Base-by-base conservation (phyloP, 2,329 filamentous ascomycete genomes). In the Arthrocladium fulminans region DNA sequence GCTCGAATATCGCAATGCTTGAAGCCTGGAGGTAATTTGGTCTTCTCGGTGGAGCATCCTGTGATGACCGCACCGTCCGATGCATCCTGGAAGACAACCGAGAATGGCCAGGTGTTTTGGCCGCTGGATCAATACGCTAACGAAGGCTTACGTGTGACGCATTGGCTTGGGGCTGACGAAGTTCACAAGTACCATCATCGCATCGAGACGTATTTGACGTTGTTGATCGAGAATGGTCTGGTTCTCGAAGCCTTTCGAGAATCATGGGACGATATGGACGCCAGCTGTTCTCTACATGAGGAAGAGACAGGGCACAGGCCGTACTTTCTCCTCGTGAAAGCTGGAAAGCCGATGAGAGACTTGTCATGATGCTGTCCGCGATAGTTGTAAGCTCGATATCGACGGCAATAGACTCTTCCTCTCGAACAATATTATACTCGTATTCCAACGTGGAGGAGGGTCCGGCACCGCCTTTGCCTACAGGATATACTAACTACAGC, bases 31-130 rank as follows among this genome's bases (percentile, higher is more conserved):
- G 66, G 66, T 2, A 52, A 53, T 5, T 58, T 72, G 20, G 66
- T 73, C 7, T 74, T 73, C 54, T 70, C 70, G 0, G 64, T 73
- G 34, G 72, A 74, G 55, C 72, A 75, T 50, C 71, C 72, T 0
- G 65, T 74, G 42, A 66, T 62, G 51, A 72, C 70, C n/a, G 66
- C 69, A 4, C 70, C 70, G 35, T 60, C 56, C 5, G 61, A 59
- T 27, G 50, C 46, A 20, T 61, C 61, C 7, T 62, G 66, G 17
- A 54, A 63, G 10, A 53, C 55, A 13, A 61, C 60, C 15, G 56
- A 59, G n/a, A 51, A 62, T n/a, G 59, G 60, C n/a, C 51, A 56
- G n/a, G 60, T 57, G 25, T 61, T 63, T 19, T 74, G 71, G 71
- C 65, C 64, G 24, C 53, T 73, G 29, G 65, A 71, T 55, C 59